Evolutionary conservation across 768 basidiomycete genomes (phyloP).

Genomic region (Filobasidium wieringae): DNA sequence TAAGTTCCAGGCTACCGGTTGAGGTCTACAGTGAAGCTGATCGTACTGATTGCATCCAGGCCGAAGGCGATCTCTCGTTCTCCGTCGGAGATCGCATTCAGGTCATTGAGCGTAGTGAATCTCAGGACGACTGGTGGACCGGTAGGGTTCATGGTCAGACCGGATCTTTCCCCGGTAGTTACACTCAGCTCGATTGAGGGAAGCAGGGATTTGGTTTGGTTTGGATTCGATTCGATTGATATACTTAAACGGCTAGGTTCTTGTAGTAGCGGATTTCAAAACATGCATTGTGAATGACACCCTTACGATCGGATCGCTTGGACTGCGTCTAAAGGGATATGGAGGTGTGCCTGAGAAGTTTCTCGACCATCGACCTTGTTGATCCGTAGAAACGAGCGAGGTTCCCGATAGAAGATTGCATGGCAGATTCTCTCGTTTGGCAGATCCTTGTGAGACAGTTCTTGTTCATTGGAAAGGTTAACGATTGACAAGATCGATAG

Average conservation of each 20-base stretch:
- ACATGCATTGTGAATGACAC: too few species aligned
- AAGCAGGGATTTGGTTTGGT: background rate
- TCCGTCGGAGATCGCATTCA: conserved; percentile 62
- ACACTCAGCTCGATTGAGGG: conserved; percentile 34
- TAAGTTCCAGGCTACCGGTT: conserved; percentile 29
- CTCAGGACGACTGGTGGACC: conserved; percentile 79
- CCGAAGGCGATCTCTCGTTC: conserved; percentile 76
- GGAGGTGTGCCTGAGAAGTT: too few species aligned
- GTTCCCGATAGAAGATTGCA: too few species aligned
- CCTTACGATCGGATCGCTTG: background rate
- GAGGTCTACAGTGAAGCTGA: background rate
- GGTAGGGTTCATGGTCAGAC: conserved; percentile 54
- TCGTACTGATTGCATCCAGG: conserved; percentile 42
- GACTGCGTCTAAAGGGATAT: too few species aligned
- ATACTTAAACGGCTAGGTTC: background rate
- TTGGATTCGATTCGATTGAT: background rate
- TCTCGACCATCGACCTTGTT: too few species aligned
- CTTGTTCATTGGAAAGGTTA: too few species aligned
- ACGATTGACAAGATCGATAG: too few species aligned
- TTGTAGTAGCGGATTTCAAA: too few species aligned
- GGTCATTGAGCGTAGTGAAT: conserved; percentile 53
- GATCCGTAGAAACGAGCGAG: too few species aligned
- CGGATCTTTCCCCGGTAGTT: conserved; percentile 57
- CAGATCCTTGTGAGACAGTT: too few species aligned
- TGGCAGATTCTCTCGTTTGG: too few species aligned